Evolutionary conservation across 257 asterid species (phyloP).

Genomic region (Solanum appendiculatum): DNA sequence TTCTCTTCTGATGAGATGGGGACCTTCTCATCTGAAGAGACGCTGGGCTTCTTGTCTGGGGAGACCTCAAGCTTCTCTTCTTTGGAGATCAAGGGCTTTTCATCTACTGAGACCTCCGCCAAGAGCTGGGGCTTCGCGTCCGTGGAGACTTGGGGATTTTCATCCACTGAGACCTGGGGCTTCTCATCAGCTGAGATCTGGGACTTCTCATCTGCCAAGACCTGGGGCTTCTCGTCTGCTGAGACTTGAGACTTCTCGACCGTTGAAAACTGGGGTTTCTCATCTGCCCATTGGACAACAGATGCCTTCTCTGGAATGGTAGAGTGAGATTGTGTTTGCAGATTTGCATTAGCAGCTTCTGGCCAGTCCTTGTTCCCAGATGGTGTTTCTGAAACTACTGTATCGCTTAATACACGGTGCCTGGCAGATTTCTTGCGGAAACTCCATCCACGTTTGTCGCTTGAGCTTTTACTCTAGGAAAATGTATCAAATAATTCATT

Average conservation of each 20-base stretch:
- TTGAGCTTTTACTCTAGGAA: conserved; percentile 55
- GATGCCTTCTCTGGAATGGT: conserved; percentile 34
- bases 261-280: conserved; percentile 22
- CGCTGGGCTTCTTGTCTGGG: background rate
- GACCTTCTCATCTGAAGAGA: background rate
- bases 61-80: background rate
- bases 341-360: conserved; percentile 31
- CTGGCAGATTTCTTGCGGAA: conserved; percentile 79
- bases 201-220: background rate
- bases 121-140: background rate
- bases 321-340: conserved; percentile 37
- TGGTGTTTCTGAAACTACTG: conserved; percentile 49
- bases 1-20: background rate
- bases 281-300: conserved; percentile 32
- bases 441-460: conserved; percentile 86
- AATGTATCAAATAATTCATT: conserved; percentile 3
- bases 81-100: background rate
- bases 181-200: background rate
- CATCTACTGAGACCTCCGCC: background rate
- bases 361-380: conserved; percentile 48
- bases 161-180: background rate
- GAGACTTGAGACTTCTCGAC: background rate
- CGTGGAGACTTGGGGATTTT: background rate
- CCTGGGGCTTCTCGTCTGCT: background rate
- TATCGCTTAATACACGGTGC: conserved; percentile 68